These are phyloP conservation scores for Hygrophila difformis DNA, from an alignment of 257 asterid species.

Conservation along the genomic window DNA sequence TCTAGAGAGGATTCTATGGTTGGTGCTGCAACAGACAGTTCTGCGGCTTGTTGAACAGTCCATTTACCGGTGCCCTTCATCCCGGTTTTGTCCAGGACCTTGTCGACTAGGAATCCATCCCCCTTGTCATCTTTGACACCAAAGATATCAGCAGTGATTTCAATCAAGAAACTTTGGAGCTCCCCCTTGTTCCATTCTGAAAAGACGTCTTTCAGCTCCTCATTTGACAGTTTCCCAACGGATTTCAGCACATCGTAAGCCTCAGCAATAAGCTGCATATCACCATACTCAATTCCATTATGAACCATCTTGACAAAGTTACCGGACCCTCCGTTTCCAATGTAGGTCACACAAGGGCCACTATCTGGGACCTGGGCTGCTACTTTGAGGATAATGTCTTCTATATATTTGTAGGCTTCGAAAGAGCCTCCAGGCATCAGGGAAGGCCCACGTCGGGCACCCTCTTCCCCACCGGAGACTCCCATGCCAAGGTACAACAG, in stretches of 20 bases:
- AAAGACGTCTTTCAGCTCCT: too few species aligned
- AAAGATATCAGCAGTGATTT: too few species aligned
- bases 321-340: too few species aligned
- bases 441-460: conserved; percentile 93
- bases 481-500: conserved; percentile 78
- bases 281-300: conserved; percentile 94
- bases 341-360: too few species aligned
- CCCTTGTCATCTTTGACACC: conserved; percentile 86
- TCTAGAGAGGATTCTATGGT: conserved; percentile 89
- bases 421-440: conserved; percentile 95
- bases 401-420: conserved; percentile 72
- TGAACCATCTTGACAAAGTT: too few species aligned
- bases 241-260: conserved; percentile 89
- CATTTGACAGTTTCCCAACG: conserved; percentile 79
- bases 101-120: conserved; percentile 79
- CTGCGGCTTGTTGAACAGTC: too few species aligned
- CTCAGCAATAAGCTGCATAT: too few species aligned
- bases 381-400: conserved; percentile 76
- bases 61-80: too few species aligned
- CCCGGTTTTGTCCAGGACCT: conserved; percentile 89
- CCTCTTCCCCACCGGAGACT: too few species aligned
- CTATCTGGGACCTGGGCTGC: too few species aligned
- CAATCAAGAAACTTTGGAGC: conserved; percentile 89
- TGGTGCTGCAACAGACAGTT: too few species aligned
- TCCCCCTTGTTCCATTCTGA: conserved; percentile 98